Conservation (phyloP, 805 yeast species). For the Nakazawaea ishiwadae region DNA sequence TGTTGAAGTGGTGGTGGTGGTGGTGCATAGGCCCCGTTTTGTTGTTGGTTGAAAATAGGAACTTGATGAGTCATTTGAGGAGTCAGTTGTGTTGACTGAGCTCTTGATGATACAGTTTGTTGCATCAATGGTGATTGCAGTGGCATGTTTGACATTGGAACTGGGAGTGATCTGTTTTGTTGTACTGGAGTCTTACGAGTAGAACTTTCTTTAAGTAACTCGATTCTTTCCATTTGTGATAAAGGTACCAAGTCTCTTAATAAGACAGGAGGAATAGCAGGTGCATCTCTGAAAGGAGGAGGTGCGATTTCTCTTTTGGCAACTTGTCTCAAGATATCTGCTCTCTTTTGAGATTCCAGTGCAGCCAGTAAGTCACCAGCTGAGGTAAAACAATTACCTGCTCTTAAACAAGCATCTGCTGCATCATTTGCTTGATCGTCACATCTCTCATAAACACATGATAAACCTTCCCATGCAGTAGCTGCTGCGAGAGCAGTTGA, state of each 20-base stretch:
- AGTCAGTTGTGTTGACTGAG: no score
- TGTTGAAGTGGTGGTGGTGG: constrained; percentile 3
- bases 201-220: constrained; percentile 15
- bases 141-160: constrained; percentile 20
- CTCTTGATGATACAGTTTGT: no score
- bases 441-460: constrained; percentile 59
- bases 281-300: constrained; percentile 41
- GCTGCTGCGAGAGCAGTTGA: constrained; percentile 37
- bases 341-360: constrained; percentile 36
- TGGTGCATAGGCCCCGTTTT: no score
- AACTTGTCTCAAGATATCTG: constrained; percentile 37
- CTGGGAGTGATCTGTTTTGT: background rate
- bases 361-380: constrained; percentile 42
- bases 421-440: constrained; percentile 58
- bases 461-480: constrained; percentile 61
- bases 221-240: constrained; percentile 35
- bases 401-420: constrained; percentile 51
- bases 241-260: constrained; percentile 39
- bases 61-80: constrained; percentile 16
- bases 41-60: background rate
- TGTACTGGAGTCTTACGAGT: background rate
- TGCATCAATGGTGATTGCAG: background rate
- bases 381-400: constrained; percentile 43
- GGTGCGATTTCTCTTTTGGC: constrained; percentile 37
- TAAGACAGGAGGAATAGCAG: constrained; percentile 40